Percentiles rank a stretch among this genome's conserved stretches.
These are phyloP conservation scores for Candida maltosa DNA, from an alignment of 805 yeast species.

Conservation along the genomic window DNA sequence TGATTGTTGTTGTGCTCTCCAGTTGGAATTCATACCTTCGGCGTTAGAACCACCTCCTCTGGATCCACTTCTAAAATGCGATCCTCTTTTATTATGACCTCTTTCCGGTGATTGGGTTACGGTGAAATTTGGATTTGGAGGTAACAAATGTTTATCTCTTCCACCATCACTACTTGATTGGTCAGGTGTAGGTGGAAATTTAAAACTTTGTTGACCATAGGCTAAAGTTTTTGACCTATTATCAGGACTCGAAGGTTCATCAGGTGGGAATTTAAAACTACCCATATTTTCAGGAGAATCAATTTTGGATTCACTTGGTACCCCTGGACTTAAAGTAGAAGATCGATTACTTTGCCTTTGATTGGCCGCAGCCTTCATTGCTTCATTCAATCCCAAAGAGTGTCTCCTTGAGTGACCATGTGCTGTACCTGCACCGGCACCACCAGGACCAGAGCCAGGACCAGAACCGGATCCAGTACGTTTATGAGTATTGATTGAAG, in stretches of 20 bases:
- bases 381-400: constrained; percentile 87
- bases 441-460: no score
- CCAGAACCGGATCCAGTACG: constrained; percentile 34
- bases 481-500: constrained; percentile 27
- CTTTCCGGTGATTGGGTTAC: constrained; percentile 38
- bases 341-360: constrained; percentile 52
- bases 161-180: constrained; percentile 2
- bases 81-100: constrained; percentile 36
- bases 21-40: constrained; percentile 49
- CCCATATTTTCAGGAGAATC: constrained; percentile 15
- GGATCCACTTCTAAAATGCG: constrained; percentile 38
- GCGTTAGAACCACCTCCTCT: constrained; percentile 34
- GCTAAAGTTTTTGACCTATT: constrained; percentile 39
- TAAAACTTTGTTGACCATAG: constrained; percentile 46
- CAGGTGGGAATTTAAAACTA: constrained; percentile 53
- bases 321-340: constrained; percentile 26
- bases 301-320: constrained; percentile 12
- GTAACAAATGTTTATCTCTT: no score
- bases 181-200: constrained; percentile 55
- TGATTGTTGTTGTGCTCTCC: constrained; percentile 56
- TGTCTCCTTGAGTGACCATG: constrained; percentile 88
- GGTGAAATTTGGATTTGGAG: constrained; percentile 53
- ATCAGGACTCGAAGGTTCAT: constrained; percentile 20
- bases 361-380: constrained; percentile 94
- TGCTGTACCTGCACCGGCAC: constrained; percentile 22